These are phyloP conservation scores for Aegilops tauschii DNA, from an alignment of 176 grass and related monocot species.

Conservation along the genomic window DNA sequence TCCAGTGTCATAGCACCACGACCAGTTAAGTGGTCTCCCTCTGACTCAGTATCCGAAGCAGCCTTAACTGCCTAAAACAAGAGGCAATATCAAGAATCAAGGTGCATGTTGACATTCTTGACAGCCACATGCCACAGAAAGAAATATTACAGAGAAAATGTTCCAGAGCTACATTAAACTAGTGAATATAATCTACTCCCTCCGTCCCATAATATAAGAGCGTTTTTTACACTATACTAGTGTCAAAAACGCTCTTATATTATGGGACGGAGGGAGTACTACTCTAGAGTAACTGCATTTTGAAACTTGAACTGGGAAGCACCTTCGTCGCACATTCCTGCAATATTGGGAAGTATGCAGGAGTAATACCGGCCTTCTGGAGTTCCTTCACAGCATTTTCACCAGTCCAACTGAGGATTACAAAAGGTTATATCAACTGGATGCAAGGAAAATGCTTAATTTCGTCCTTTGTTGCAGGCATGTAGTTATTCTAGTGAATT, in stretches of 20 bases:
- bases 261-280: no score
- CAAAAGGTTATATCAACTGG: constrained; percentile 33
- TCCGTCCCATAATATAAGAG: no score
- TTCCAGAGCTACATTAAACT: constrained; percentile 10
- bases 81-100: constrained; percentile 10
- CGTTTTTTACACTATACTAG: no score
- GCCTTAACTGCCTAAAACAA: constrained; percentile 81
- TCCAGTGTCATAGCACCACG: constrained; percentile 62
- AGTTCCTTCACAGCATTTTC: constrained; percentile 78
- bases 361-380: constrained; percentile 68
- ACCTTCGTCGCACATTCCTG: constrained; percentile 97
- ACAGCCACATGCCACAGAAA: neutral
- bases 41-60: constrained; percentile 72
- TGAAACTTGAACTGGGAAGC: constrained; percentile 28
- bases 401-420: constrained; percentile 81
- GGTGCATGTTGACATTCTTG: neutral
- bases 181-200: neutral
- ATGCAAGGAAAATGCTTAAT: constrained; percentile 5
- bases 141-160: neutral
- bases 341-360: constrained; percentile 57
- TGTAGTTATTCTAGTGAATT: constrained; percentile 5
- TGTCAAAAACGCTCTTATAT: no score
- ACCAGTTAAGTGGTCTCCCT: constrained; percentile 61
- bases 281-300: neutral
- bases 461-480: neutral